Percentiles rank a stretch among this genome's conserved stretches.
Conservation (phyloP, 139 green algal species). For the Volvox reticuliferus region DNA sequence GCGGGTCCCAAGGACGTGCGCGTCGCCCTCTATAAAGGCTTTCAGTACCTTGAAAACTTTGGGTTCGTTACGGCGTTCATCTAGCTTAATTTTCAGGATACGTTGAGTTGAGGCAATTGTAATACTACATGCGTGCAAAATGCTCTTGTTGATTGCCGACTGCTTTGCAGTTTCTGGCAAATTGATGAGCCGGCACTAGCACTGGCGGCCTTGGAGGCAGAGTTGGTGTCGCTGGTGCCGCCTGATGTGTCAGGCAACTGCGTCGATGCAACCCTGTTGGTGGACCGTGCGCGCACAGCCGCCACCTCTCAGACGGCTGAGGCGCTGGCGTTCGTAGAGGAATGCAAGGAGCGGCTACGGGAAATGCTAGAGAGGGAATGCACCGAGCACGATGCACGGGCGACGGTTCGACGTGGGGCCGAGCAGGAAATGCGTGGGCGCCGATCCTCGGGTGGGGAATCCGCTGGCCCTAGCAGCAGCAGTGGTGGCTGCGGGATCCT, state of each 20-base stretch:
- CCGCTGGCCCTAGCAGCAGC: neutral
- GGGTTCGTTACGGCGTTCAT: no score
- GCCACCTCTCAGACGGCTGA: neutral
- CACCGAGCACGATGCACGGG: slow-evolving; percentile 53
- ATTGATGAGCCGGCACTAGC: slow-evolving; percentile 47
- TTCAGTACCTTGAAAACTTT: no score
- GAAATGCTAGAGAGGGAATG: slow-evolving; percentile 74
- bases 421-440: neutral
- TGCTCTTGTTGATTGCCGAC: no score
- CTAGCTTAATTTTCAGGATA: no score
- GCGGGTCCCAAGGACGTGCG: no score
- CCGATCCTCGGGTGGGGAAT: neutral
- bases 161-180: slow-evolving; percentile 41
- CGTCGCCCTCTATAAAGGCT: no score
- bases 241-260: neutral
- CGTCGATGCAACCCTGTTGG: neutral
- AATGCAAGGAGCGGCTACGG: slow-evolving; percentile 56
- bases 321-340: slow-evolving; percentile 4
- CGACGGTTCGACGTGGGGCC: neutral
- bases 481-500: slow-evolving; percentile 6
- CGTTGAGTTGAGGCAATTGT: no score
- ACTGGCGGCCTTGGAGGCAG: slow-evolving; percentile 55
- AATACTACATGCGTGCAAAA: no score
- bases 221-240: slow-evolving; percentile 49
- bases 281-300: neutral